Conservation (phyloP, 306 rosid species). For the Adenanthera pavonina region DNA sequence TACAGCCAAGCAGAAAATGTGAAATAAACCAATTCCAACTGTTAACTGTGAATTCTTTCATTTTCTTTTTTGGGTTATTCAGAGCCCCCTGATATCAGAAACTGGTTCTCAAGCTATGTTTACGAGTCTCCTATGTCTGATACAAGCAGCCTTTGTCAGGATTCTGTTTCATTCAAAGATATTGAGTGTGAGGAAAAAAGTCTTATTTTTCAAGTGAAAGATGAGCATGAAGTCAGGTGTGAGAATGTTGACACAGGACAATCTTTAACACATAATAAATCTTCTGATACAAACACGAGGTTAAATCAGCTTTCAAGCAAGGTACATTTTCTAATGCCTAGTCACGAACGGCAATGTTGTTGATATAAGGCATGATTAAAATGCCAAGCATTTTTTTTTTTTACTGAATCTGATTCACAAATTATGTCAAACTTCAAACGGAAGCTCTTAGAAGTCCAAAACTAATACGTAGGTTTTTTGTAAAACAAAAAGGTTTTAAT, state of each 20-base stretch:
- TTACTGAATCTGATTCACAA: background rate
- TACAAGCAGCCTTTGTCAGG: slow-evolving; percentile 41
- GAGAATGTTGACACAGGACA: slow-evolving; percentile 24
- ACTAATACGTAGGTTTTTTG: background rate
- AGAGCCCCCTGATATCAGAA: slow-evolving; percentile 79
- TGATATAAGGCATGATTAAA: background rate
- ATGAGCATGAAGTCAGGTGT: slow-evolving; percentile 31
- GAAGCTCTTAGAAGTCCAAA: background rate
- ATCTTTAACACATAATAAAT: slow-evolving; percentile 30
- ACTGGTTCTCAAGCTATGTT: slow-evolving; percentile 78
- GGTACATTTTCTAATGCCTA: slow-evolving; percentile 38
- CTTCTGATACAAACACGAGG: slow-evolving; percentile 33
- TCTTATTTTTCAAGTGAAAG: slow-evolving; percentile 30
- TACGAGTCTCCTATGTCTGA: slow-evolving; percentile 64
- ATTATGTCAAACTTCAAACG: background rate
- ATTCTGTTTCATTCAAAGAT: slow-evolving; percentile 35
- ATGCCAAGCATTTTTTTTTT: background rate
- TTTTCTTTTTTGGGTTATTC: background rate
- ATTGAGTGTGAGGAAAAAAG: slow-evolving; percentile 40
- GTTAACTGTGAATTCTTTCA: slow-evolving; percentile 1
- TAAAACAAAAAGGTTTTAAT: background rate
- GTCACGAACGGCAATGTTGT: background rate
- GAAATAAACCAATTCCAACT: background rate
- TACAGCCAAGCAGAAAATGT: slow-evolving; percentile 9
- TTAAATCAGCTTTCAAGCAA: slow-evolving; percentile 40